phyloP scores from a whole-genome alignment of 345 rosid genomes.

The Moricandia arvensis region DNA sequence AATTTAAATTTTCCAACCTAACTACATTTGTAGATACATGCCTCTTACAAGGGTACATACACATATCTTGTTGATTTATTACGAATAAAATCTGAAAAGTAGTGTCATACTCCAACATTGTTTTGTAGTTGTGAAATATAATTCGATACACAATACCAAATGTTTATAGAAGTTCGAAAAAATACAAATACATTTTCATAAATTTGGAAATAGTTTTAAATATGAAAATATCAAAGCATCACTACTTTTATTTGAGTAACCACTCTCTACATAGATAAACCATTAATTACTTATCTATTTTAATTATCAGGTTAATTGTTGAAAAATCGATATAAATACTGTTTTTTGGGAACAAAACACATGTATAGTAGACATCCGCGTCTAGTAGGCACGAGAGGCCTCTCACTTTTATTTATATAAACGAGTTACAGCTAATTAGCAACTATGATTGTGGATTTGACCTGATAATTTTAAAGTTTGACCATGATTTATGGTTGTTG shows the following conservation, averaged over 20 bases:
- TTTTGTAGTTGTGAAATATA: not conserved
- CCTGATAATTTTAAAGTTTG: constrained; percentile 29
- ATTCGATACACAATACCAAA: not conserved
- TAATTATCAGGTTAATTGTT: not conserved
- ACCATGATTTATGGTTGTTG: constrained; percentile 32
- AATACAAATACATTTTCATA: not conserved
- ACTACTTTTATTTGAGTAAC: not conserved
- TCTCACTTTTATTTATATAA: not conserved
- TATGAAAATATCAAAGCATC: not conserved
- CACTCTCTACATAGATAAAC: no score
- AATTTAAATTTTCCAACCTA: not conserved
- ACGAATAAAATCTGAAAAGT: not conserved
- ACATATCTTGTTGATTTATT: not conserved
- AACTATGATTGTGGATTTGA: constrained; percentile 34
- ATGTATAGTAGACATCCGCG: not conserved
- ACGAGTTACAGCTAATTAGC: constrained; percentile 11
- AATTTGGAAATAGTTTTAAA: not conserved
- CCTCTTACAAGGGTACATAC: not conserved
- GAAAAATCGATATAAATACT: not conserved
- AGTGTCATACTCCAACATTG: not conserved
- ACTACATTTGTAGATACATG: not conserved
- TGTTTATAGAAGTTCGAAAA: not conserved
- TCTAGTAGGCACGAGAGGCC: not conserved
- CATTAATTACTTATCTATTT: not conserved
- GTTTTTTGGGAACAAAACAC: not conserved